Evolutionary conservation across 345 rosid species (phyloP), one percentile per base, ranked within the genome.

Genomic region (Eucalyptus pumila): DNA sequence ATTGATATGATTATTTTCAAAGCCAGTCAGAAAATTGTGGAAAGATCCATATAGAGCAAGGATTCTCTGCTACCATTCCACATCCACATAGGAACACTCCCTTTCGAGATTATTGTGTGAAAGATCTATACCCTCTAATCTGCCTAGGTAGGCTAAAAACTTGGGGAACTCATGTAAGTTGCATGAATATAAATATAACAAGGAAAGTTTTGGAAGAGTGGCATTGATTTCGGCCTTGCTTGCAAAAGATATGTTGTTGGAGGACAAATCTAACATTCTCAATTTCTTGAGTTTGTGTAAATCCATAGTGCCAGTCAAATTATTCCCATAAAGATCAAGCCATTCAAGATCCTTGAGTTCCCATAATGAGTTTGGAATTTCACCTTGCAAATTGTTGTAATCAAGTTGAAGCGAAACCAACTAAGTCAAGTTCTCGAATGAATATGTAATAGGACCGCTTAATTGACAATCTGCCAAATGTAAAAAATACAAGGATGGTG

Each of bases 131-230:
- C 0, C 0, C 2, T 2, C 5, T 54, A 54, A 54, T 54, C 0
- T 54, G 2, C 1, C 5, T 21, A 0, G 26, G 60, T 54, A 8
- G 60, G 1, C 26, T 21, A 54, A 54, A 54, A 54, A 21, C 26
- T 54, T 54, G 60, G 60, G 60, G 26, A 54, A 54, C 26, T 54
- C 60, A 54, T 54, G 26, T 9, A 54, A 54, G 60, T 54, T 54
- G 5, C 60, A 54, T 54, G 60, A 54, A 2, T 0, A 1, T 21
- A 54, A 54, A 54, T 0, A 0, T 54, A 54, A 54, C 2, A 0
- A 0, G 26, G 26, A 54, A 21, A 54, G 60, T 8, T 58, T 26
- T 58, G 80, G 80, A 32, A 67, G 80, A 8, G 80, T 16, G 6
- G 2, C 11, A 67, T 8, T 16, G 6, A 32, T 5, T 1, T 69